Base-by-base conservation (phyloP, 192 early-diverging fungal species). In the Podila verticillata region DNA sequence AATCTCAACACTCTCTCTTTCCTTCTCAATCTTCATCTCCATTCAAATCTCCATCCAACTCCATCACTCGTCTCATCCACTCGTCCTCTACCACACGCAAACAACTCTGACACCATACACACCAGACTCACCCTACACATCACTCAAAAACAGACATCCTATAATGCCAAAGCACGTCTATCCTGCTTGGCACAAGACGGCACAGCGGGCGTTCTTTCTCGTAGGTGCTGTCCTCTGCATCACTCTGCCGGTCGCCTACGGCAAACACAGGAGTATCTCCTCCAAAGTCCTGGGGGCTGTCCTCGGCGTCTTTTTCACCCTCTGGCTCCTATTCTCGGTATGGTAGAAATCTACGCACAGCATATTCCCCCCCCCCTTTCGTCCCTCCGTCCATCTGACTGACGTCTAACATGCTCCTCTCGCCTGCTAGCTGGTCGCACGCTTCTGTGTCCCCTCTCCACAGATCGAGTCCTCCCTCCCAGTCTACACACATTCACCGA, bases 271-370 rank as follows among this genome's bases (percentile, higher is more conserved):
- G 26, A 31, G 48, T 60, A 72, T 80, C 26, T 80, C 77, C 39
- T 67, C 70, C 19, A 26, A 24, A 20, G 32, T 61, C 28, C 61
- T 80, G 9, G 70, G 77, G 19, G 34, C 61, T 15, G 65, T 80
- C 24, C 70, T 80, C 1, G 77, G 77, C 30, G 47, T 72, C 34
- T 80, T 56, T 60, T 72, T 80, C 30, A 70, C 35, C 7, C 39
- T 68, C 57, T 80, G 77, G 77, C 39, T 80, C 4, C 39, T 35
- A 0, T 80, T 72, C 31, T 67, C 77, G 61, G 77, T 80, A 72
- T 63, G 48, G 7, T 1, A 31, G 28, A 49, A 5, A 13, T n/a
- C n/a, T n/a, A 24, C 0, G 3, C 8, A 13, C 13, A 26, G 31
- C 44, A 26, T 36, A 19, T 34, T 34, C 12, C 15, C 39, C 13